Percentiles rank a stretch among this genome's conserved stretches.
Evolutionary conservation across 768 basidiomycete genomes (phyloP).

Genomic region (Tremella yokohamensis): DNA sequence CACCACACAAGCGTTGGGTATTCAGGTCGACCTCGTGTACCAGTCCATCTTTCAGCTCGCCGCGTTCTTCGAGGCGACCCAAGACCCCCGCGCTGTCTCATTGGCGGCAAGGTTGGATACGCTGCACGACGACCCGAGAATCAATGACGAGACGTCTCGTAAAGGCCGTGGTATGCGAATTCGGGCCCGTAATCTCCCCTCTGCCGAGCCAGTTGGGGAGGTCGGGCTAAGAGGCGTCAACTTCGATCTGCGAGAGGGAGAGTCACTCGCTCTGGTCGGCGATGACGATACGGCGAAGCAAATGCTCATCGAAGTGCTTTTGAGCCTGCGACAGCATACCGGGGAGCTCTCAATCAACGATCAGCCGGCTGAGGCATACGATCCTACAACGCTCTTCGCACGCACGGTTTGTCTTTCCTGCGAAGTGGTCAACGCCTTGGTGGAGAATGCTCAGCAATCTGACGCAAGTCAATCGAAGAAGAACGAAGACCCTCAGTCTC

Average conservation of each 20-base stretch:
- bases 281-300: conserved; percentile 59
- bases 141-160: conserved; percentile 28
- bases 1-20: conserved; percentile 62
- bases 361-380: conserved; percentile 63
- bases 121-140: conserved; percentile 54
- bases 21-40: conserved; percentile 69
- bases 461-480: too few relatives aligned
- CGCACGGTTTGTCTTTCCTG: conserved; percentile 67
- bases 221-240: conserved; percentile 60
- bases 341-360: conserved; percentile 70
- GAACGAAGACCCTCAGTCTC: too few relatives aligned
- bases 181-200: conserved; percentile 63
- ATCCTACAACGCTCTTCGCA: conserved; percentile 68
- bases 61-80: conserved; percentile 74
- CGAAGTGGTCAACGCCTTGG: too few relatives aligned
- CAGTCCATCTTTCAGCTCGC: conserved; percentile 83
- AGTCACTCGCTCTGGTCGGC: conserved; percentile 76
- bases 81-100: conserved; percentile 49
- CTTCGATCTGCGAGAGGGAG: conserved; percentile 68
- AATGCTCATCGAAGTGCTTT: conserved; percentile 73
- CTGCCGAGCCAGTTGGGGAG: conserved; percentile 59
- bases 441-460: too few relatives aligned
- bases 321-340: conserved; percentile 67
- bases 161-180: conserved; percentile 63
- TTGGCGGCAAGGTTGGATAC: not conserved